phyloP scores from a whole-genome alignment of 148 eudicot species.

The Rhododendron williamsianum region DNA sequence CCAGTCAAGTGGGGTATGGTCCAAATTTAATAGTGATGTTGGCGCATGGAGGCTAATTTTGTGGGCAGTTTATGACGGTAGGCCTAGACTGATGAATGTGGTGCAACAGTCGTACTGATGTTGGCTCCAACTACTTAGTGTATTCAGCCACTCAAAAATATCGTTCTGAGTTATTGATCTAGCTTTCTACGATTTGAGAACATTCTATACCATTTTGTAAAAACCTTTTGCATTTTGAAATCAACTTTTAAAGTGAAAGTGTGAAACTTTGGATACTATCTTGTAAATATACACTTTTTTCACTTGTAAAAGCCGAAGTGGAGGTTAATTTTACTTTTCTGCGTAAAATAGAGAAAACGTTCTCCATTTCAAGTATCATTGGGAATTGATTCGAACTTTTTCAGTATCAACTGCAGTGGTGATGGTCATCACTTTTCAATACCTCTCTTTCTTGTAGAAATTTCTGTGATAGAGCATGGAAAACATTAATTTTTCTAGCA shows the following conservation, averaged over 20 bases:
- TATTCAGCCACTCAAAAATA: not conserved
- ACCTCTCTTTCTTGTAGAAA: not conserved
- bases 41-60: not conserved
- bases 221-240: not conserved
- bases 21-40: not conserved
- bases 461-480: slow-evolving; percentile 1
- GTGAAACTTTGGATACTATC: not conserved
- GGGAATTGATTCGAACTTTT: not conserved
- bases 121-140: not conserved
- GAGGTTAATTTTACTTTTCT: not conserved
- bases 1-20: not conserved
- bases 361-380: not conserved
- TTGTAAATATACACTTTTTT: not conserved
- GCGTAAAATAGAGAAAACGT: not conserved
- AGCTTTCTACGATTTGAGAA: not conserved
- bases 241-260: not conserved
- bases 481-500: not conserved
- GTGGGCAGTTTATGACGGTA: not conserved
- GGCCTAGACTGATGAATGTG: not conserved
- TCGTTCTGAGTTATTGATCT: not conserved
- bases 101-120: not conserved
- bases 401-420: not conserved
- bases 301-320: not conserved
- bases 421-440: not conserved
- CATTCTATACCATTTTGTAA: not conserved